phyloP scores from a whole-genome alignment of 2,329 filamentous ascomycete species.

The Cladorrhinum sp. region DNA sequence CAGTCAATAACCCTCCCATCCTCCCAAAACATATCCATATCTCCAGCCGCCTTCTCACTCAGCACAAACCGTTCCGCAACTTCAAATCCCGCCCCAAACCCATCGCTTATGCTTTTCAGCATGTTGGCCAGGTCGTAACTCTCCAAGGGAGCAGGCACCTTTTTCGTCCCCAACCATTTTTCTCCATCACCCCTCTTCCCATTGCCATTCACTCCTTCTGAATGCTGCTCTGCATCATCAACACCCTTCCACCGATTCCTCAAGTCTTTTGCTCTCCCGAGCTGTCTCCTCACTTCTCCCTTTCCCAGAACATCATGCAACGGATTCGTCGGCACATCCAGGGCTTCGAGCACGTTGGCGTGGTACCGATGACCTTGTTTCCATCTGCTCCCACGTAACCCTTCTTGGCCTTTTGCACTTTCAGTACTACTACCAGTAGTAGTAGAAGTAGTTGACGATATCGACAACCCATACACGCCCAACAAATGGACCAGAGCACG shows the following conservation, averaged over 20 bases:
- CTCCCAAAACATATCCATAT: not conserved
- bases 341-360: conserved; percentile 63
- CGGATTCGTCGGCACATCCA: conserved; percentile 57
- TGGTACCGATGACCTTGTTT: conserved; percentile 52
- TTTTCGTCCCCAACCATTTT: conserved; percentile 4
- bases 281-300: conserved; percentile 54
- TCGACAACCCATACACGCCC: conserved; percentile 57
- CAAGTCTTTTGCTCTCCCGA: conserved; percentile 66
- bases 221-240: conserved; percentile 35
- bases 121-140: conserved; percentile 63
- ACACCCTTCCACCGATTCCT: conserved; percentile 71
- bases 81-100: conserved; percentile 56
- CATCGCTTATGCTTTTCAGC: conserved; percentile 53
- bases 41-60: conserved; percentile 4
- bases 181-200: not conserved
- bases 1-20: conserved; percentile 13
- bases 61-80: conserved; percentile 47
- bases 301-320: conserved; percentile 54
- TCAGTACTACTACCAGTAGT: not conserved
- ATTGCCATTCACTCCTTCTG: conserved; percentile 16
- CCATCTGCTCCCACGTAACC: conserved; percentile 6
- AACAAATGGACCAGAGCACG: conserved; percentile 66
- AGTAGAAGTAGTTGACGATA: not conserved
- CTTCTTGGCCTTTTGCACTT: conserved; percentile 6
- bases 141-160: conserved; percentile 42